Evolutionary conservation across 2,329 filamentous ascomycete genomes (phyloP), one percentile per base, ranked within the genome.

Genomic region (Fusarium hainanense): DNA sequence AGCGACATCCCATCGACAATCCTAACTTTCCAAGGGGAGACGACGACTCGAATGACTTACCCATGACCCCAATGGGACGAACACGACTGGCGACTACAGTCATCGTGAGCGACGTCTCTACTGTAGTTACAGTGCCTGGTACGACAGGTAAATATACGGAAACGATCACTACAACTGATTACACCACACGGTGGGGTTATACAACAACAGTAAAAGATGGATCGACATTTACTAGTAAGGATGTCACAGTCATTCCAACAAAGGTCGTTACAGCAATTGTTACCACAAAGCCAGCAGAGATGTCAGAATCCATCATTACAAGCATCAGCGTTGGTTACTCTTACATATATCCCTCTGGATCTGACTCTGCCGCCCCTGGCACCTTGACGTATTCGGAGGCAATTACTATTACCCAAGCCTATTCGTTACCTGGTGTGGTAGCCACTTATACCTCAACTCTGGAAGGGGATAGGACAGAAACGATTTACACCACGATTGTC

Each of bases 101-200:
- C 40, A 70, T 66, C 32, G 58, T 66, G 18, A 71, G 58, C 49
- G 43, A 68, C 6, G 25, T 62, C 28, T 58, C 63, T 40, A 73
- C 41, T 32, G 42, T 63, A 13, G 49, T 73, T 21, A 73, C 71
- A 21, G 58, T 70, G 12, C 69, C 71, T 28, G 71, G 69, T 6
- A 74, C 71, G 3, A 73, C 71, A 7, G 69, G 69, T 25, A 72
- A 68, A 46, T 73, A 63, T 18, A 72, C 69, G 23, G 70, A 58
- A 12, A 56, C 41, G 20, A 46, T 73, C 28, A 47, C 61, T 9
- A 68, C 60, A 5, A 74, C 71, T 10, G 46, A 44, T 7, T 68
- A 66, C 18, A 56, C 43, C 4, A 73, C 69, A 4, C 49, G 62
- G 25, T 42, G 46, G 61, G 50, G 44, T 18, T 27, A 61, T 28